phyloP scores from a whole-genome alignment of 2,329 filamentous ascomycete species.

The Ophiostoma piceae region DNA sequence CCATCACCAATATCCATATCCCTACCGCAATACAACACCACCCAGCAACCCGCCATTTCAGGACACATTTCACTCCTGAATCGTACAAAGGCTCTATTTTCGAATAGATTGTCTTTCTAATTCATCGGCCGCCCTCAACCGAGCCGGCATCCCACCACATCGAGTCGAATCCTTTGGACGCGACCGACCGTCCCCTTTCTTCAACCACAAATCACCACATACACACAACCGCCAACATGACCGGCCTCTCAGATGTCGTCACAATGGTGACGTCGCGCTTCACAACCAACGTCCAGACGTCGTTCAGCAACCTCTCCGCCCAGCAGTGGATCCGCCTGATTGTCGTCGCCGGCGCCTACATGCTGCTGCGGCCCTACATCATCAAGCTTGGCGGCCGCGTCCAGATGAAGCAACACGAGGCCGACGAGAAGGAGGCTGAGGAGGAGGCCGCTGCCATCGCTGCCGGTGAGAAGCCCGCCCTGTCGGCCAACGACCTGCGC shows the following conservation, averaged over 20 bases:
- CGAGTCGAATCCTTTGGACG: background rate
- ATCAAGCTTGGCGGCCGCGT: conserved; percentile 60
- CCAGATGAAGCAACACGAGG: conserved; percentile 60
- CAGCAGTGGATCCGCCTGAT: conserved; percentile 63
- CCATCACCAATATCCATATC: conserved; percentile 6
- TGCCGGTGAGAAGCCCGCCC: conserved; percentile 40
- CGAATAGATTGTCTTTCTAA: background rate
- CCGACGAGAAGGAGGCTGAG: conserved; percentile 49
- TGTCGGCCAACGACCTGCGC: conserved; percentile 59
- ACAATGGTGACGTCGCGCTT: conserved; percentile 35
- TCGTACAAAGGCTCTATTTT: background rate
- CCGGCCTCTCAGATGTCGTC: conserved; percentile 30
- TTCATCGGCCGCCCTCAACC: background rate
- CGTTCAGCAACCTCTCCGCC: conserved; percentile 47
- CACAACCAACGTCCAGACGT: conserved; percentile 45
- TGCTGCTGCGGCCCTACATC: conserved; percentile 68
- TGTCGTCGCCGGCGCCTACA: conserved; percentile 66
- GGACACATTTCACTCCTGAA: background rate
- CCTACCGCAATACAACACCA: background rate
- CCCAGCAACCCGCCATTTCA: background rate
- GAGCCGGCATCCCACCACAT: background rate
- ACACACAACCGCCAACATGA: conserved; percentile 27
- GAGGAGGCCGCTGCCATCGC: conserved; percentile 39
- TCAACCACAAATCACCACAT: background rate
- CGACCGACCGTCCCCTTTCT: background rate